Percentiles rank a stretch among this genome's conserved stretches.
Conservation (phyloP, 2,329 filamentous ascomycete genomes). For the Penicillium sp. region DNA sequence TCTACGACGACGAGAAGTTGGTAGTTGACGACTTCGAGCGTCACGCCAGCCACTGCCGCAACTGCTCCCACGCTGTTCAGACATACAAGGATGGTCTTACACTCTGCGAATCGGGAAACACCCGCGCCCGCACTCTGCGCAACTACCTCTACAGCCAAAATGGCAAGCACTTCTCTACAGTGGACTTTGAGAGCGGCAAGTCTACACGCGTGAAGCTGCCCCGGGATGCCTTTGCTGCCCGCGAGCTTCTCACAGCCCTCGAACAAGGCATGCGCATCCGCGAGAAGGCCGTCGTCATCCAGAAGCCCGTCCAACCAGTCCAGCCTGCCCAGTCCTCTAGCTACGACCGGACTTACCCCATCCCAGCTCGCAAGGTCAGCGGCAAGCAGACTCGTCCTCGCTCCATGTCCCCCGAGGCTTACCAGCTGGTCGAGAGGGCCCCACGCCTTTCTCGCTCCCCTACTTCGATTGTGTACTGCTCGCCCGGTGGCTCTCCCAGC, state of each 20-base stretch:
- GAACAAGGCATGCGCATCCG: constrained; percentile 40
- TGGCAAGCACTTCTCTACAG: constrained; percentile 41
- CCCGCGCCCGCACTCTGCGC: constrained; percentile 34
- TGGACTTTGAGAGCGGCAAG: constrained; percentile 42
- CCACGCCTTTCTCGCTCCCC: constrained; percentile 24
- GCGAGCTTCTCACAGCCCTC: constrained; percentile 42
- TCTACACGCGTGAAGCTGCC: constrained; percentile 45
- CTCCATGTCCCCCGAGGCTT: constrained; percentile 15
- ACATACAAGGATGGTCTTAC: constrained; percentile 22
- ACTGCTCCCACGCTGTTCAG: constrained; percentile 32
- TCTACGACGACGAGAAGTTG: constrained; percentile 36
- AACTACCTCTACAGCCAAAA: constrained; percentile 38
- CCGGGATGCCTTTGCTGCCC: constrained; percentile 33
- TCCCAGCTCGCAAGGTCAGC: constrained; percentile 22
- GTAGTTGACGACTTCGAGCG: constrained; percentile 38
- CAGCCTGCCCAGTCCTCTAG: constrained; percentile 21
- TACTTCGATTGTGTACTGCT: constrained; percentile 35
- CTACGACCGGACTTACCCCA: constrained; percentile 35
- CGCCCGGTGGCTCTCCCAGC: constrained; percentile 33
- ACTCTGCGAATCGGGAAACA: constrained; percentile 38
- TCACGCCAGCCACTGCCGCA: constrained; percentile 37
- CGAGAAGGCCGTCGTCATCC: constrained; percentile 12
- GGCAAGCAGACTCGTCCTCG: constrained; percentile 16
- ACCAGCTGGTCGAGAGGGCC: constrained; percentile 20
- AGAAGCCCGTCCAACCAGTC: constrained; percentile 11